phyloP scores from a whole-genome alignment of 1,284 basidiomycete species.

The Ustilago xerochloae region DNA sequence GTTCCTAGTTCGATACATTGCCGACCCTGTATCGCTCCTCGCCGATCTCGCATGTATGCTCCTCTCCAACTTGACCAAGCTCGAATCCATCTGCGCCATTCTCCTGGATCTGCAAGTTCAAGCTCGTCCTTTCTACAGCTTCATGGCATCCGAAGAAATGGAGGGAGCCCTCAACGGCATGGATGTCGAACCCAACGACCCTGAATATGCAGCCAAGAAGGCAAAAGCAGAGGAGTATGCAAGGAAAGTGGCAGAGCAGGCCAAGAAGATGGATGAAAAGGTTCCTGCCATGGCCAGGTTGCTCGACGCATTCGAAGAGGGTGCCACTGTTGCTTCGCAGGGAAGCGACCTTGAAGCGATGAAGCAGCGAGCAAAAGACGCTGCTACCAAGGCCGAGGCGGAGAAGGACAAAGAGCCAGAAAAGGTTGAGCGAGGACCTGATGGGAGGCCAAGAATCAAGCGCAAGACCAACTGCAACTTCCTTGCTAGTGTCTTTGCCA shows the following conservation, averaged over 20 bases:
- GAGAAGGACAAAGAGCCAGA: slow-evolving; percentile 32
- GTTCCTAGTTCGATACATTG: slow-evolving; percentile 90
- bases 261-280: slow-evolving; percentile 53
- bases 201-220: slow-evolving; percentile 60
- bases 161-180: slow-evolving; percentile 57
- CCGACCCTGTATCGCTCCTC: slow-evolving; percentile 86
- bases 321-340: slow-evolving; percentile 59
- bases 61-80: slow-evolving; percentile 89
- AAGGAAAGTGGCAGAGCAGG: slow-evolving; percentile 44
- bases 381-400: slow-evolving; percentile 35
- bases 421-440: slow-evolving; percentile 47
- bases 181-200: slow-evolving; percentile 61
- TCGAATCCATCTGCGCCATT: slow-evolving; percentile 77
- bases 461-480: slow-evolving; percentile 67
- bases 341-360: slow-evolving; percentile 59
- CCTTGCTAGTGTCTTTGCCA: slow-evolving; percentile 67
- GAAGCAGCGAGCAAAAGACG: slow-evolving; percentile 55
- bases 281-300: slow-evolving; percentile 62
- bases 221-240: slow-evolving; percentile 47
- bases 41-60: slow-evolving; percentile 97
- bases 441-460: slow-evolving; percentile 57
- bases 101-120: slow-evolving; percentile 75
- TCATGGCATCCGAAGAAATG: slow-evolving; percentile 57
- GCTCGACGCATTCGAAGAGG: slow-evolving; percentile 67
- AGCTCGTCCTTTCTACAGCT: slow-evolving; percentile 61